These are phyloP conservation scores for Cryptosporidium andersoni DNA, from an alignment of 169 alveolate species.

Conservation along the genomic window DNA sequence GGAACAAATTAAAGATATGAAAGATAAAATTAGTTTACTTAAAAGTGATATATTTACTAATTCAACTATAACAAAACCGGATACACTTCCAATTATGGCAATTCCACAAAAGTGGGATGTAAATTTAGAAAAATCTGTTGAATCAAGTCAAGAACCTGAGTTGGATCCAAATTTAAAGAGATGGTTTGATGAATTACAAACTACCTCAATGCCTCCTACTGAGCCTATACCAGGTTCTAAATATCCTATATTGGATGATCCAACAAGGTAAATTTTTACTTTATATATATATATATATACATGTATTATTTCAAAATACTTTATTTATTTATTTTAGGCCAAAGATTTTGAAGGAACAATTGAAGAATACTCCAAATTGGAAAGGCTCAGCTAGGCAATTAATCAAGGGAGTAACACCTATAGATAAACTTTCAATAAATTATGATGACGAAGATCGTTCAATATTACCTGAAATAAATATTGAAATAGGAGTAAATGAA, in stretches of 20 bases:
- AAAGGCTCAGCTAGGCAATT: slow-evolving; percentile 37
- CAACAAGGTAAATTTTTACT: slow-evolving; percentile 26
- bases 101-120: background rate
- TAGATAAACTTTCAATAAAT: slow-evolving; percentile 10
- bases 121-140: background rate
- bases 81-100: slow-evolving; percentile 1
- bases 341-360: background rate
- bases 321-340: background rate
- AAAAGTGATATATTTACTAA: background rate
- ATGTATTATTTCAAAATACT: background rate
- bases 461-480: too few relatives aligned
- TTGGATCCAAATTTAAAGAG: background rate
- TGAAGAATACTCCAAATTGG: slow-evolving; percentile 46
- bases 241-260: background rate
- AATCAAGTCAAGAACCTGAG: background rate
- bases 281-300: background rate
- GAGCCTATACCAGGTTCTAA: background rate
- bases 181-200: background rate
- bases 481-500: background rate
- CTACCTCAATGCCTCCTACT: background rate
- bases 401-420: background rate
- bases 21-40: background rate
- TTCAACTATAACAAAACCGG: background rate
- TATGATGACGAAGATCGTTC: slow-evolving; percentile 65
- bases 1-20: slow-evolving; percentile 13